These are phyloP conservation scores for Pseudocercospora pini-densiflorae DNA, from an alignment of 2,329 filamentous ascomycete species.

Conservation along the genomic window DNA sequence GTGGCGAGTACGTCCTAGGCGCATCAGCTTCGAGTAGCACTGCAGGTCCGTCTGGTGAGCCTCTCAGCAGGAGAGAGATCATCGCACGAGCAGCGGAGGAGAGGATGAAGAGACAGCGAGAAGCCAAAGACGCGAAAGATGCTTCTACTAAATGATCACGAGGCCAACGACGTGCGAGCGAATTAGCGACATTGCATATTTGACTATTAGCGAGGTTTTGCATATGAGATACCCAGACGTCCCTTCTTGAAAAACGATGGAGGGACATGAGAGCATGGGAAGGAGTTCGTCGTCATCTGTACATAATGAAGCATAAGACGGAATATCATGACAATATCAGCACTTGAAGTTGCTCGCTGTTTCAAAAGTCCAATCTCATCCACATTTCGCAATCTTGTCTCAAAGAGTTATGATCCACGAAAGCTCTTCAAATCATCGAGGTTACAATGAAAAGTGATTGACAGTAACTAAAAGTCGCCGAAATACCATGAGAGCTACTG, in stretches of 20 bases:
- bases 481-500: too few species aligned
- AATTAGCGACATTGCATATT: neutral
- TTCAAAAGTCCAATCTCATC: too few species aligned
- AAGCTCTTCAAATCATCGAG: too few species aligned
- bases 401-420: too few species aligned
- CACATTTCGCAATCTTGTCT: too few species aligned
- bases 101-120: conserved; percentile 56
- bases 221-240: conserved; percentile 5
- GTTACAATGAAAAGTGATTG: too few species aligned
- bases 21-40: conserved; percentile 29
- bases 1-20: conserved; percentile 72
- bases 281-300: neutral
- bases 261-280: neutral
- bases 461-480: too few species aligned
- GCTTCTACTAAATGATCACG: conserved; percentile 18
- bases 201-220: neutral
- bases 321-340: too few species aligned
- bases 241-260: neutral
- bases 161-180: neutral
- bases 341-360: too few species aligned
- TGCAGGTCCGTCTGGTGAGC: conserved; percentile 38
- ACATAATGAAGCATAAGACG: neutral
- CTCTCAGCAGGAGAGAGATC: conserved; percentile 73
- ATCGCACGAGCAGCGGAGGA: conserved; percentile 76
- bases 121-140: conserved; percentile 45